Evolutionary conservation across 495 filamentous ascomycete genomes (phyloP).

Genomic region (Penicillium manginii): DNA sequence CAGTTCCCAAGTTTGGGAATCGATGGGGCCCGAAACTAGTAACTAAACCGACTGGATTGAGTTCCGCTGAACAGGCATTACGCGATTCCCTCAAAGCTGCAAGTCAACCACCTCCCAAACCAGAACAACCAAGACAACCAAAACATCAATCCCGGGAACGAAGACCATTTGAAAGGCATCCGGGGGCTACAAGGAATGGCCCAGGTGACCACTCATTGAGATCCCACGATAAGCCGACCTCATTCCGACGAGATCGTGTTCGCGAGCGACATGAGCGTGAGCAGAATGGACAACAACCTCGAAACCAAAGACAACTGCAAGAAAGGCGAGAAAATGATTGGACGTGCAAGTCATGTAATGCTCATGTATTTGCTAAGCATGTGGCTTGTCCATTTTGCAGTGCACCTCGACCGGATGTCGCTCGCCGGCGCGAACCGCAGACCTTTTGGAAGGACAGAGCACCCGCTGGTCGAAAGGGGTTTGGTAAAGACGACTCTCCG

Average conservation of each 20-base stretch:
- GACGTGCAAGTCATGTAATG: slow-evolving; percentile 38
- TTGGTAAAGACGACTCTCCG: slow-evolving; percentile 2
- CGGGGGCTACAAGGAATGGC: neutral
- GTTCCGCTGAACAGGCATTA: slow-evolving; percentile 39
- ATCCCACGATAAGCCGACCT: neutral
- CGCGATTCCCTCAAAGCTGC: slow-evolving; percentile 34
- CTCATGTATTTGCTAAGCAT: slow-evolving; percentile 28
- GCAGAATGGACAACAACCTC: neutral
- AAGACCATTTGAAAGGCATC: slow-evolving; percentile 1
- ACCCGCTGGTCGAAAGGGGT: neutral
- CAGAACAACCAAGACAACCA: slow-evolving; percentile 8
- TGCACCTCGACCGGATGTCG: slow-evolving; percentile 27
- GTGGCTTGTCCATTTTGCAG: slow-evolving; percentile 36
- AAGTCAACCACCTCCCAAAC: slow-evolving; percentile 10
- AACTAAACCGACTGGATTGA: slow-evolving; percentile 30
- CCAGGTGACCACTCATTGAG: neutral
- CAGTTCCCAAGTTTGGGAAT: slow-evolving; percentile 28
- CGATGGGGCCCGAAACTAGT: slow-evolving; percentile 31
- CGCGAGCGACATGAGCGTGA: slow-evolving; percentile 1
- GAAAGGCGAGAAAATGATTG: slow-evolving; percentile 29
- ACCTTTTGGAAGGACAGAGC: neutral
- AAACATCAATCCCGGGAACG: neutral
- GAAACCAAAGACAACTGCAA: neutral
- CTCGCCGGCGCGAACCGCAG: neutral
- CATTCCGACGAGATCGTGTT: slow-evolving; percentile 2